Percentiles rank a stretch among this genome's conserved stretches.
These are phyloP conservation scores for Podospora australis DNA, from an alignment of 495 filamentous ascomycete species.

Conservation along the genomic window DNA sequence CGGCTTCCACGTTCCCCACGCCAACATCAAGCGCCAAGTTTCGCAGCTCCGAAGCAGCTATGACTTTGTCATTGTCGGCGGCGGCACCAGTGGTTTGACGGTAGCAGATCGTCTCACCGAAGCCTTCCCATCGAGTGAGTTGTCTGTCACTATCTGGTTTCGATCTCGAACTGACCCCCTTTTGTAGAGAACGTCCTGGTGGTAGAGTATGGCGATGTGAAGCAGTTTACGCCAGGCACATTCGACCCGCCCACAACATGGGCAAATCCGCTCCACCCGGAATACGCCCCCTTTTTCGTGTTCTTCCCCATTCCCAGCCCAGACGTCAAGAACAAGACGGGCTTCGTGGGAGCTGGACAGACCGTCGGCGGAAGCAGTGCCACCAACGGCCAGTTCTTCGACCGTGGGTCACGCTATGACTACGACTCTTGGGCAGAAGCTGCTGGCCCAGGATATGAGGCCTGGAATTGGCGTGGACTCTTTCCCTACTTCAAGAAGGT, in stretches of 20 bases:
- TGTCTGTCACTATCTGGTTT: not conserved
- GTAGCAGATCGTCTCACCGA: constrained; percentile 32
- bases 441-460: constrained; percentile 36
- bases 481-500: constrained; percentile 40
- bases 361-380: constrained; percentile 38
- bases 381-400: constrained; percentile 39
- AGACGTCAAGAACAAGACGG: constrained; percentile 27
- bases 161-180: not conserved
- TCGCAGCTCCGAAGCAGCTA: constrained; percentile 15
- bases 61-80: constrained; percentile 39
- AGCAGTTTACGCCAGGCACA: constrained; percentile 8
- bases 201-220: constrained; percentile 38
- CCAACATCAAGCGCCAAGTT: constrained; percentile 14
- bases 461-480: constrained; percentile 34
- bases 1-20: not conserved
- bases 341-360: constrained; percentile 28
- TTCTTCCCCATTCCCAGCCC: constrained; percentile 31
- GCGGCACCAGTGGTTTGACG: constrained; percentile 34
- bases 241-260: constrained; percentile 20
- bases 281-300: constrained; percentile 14
- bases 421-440: constrained; percentile 47
- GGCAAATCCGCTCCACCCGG: not conserved
- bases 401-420: constrained; percentile 32
- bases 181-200: constrained; percentile 35
- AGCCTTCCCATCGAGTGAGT: constrained; percentile 17